phyloP scores from a whole-genome alignment of 352 stramenopile genomes.

The Phytophthora pisi region DNA sequence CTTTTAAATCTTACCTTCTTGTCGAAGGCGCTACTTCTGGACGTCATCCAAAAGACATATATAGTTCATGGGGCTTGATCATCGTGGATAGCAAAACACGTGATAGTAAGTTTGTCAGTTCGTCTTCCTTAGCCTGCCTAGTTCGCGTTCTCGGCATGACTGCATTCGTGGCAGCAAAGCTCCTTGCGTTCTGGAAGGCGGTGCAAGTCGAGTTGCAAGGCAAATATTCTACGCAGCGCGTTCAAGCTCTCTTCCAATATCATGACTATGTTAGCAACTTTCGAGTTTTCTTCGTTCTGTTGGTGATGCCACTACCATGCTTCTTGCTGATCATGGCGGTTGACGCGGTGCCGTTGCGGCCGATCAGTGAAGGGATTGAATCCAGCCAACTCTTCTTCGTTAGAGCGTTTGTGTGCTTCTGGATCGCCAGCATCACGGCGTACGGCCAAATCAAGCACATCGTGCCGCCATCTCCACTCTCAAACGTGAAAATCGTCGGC shows the following conservation, averaged over 20 bases:
- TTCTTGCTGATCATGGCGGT: not conserved
- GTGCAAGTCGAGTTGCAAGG: not conserved
- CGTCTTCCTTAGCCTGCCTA: no score
- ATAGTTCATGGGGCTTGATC: no score
- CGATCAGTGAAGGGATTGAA: not conserved
- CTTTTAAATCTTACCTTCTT: no score
- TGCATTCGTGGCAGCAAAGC: not conserved
- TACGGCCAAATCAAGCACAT: conserved; percentile 12
- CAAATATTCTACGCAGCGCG: not conserved
- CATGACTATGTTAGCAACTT: not conserved
- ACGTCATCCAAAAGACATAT: no score
- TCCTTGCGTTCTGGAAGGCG: not conserved
- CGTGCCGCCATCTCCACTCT: not conserved
- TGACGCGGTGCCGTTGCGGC: not conserved
- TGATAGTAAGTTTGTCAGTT: no score
- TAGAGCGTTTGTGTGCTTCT: conserved; percentile 3
- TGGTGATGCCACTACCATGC: not conserved
- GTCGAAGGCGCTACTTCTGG: no score
- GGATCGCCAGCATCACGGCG: not conserved
- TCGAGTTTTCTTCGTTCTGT: not conserved
- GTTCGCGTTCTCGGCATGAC: not conserved
- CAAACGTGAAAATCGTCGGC: not conserved
- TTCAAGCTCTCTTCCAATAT: conserved; percentile 1
- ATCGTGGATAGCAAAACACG: no score
- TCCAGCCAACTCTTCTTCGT: conserved; percentile 4